Evolutionary conservation across 441 rosid species (phyloP), one percentile per base, ranked within the genome.

Genomic region (Mallotus repandus): DNA sequence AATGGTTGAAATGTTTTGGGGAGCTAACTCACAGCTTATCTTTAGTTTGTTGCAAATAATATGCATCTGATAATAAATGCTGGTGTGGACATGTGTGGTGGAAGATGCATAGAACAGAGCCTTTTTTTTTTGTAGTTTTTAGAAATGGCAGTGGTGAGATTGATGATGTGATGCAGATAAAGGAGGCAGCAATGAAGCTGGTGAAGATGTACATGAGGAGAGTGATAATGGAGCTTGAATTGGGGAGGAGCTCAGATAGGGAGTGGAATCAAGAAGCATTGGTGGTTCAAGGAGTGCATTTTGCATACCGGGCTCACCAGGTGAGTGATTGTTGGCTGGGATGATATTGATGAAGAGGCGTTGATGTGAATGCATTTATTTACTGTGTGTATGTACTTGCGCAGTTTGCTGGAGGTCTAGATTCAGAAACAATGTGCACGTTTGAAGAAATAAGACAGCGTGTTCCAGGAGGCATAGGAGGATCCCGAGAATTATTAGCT

Each of bases 321-420:
- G 97, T 94, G 21, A 21, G 4, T 21, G 77, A 85, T 71, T 12
- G 22, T 65, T 61, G 14, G 60, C 54, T 19, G 18, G 43, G 46
- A 16, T 43, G 18, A 45, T 63, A 43, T 12, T 45, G 9, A 16
- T 46, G 5, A 2, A 22, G 14, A 48, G 10, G 2, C 6, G 48
- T 45, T 7, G 2, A 45, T 45, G 10, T 45, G 16, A 52, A 13
- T 52, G 55, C 16, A 18, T 3, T 14, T 52, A 5, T 3, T 52
- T 14, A 52, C 18, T 6, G 11, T 8, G 5, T n/a, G 13, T 21
- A 5, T 18, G 0, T 50, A 25, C 29, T 25, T 25, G 43, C 74
- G 79, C 89, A 91, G 98, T 92, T 94, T 88, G 91, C 89, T 4
- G 98, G 98, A 74, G 97, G 90, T 59, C 89, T 94, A 18, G 98